Evolutionary conservation across 2,329 filamentous ascomycete species (phyloP), one percentile per base, ranked within the genome.

Genomic region (Colletotrichum tamarilloi): DNA sequence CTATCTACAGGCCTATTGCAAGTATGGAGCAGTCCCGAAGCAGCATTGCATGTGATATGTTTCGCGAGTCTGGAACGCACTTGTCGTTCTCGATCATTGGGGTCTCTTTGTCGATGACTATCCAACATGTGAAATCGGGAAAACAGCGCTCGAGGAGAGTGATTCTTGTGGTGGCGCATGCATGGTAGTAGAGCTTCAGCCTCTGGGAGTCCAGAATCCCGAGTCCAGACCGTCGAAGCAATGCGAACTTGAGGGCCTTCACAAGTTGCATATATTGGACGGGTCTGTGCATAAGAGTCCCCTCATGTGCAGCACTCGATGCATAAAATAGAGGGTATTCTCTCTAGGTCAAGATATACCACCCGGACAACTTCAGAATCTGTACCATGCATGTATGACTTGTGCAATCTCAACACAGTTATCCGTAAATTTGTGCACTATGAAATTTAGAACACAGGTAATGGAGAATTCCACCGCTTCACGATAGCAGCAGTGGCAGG

Each of bases 111-210:
- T 72, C 38, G 12, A 5, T 14, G 7, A 22, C 8, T 5, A 22
- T 30, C n/a, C n/a, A 26, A 24, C 32, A 11, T 62, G 52, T 58
- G 69, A 68, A 55, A 59, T n/a, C 67, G 35, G 16, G 55, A 49
- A 19, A 49, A 49, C 9, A 19, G 42, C 16, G 16, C 56, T 2
- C 32, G 35, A 58, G 24, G 11, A 28, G 24, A 28, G 30, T 19
- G 11, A n/a, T 8, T 14, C 9, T 35, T 52, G 26, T 62, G 46
- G 65, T 46, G 55, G 56, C 46, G 46, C 22, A 55, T 42, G 11
- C 11, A 46, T 28, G 16, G 9, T 22, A 42, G 19, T 22, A 24
- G 9, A 19, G 32, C n/a, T n/a, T 42, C 38, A 42, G 38, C 22
- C 24, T 12, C 55, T 19, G 16, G 26, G 7, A 9, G n/a, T 9